Conservation (phyloP, 2,329 filamentous ascomycete genomes). For the Xylogone sp. region DNA sequence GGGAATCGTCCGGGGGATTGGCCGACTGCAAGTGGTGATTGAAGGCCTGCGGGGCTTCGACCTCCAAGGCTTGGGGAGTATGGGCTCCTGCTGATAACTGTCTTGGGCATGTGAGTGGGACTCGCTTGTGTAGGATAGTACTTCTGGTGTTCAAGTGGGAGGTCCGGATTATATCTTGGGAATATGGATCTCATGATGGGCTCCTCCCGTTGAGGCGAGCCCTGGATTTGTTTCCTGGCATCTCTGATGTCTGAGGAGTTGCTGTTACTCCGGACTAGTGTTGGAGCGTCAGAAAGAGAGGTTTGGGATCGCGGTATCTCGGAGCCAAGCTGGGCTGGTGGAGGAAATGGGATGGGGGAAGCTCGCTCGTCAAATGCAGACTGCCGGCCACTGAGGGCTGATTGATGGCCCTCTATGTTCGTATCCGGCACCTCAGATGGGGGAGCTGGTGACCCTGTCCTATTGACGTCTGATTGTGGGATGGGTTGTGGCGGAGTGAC, state of each 20-base stretch:
- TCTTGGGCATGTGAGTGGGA: conserved; percentile 59
- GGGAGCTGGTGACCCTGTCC: conserved; percentile 18
- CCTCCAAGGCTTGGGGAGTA: conserved; percentile 40
- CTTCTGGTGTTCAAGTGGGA: conserved; percentile 63
- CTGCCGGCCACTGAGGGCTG: conserved; percentile 15
- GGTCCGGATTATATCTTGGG: conserved; percentile 65
- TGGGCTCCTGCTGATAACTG: conserved; percentile 62
- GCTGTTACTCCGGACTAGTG: conserved; percentile 46
- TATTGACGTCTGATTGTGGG: conserved; percentile 16
- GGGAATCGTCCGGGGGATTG: conserved; percentile 22
- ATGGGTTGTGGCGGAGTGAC: conserved; percentile 17
- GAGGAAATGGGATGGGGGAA: conserved; percentile 18
- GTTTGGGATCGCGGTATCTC: conserved; percentile 41
- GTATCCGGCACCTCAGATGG: neutral
- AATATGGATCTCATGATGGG: conserved; percentile 67
- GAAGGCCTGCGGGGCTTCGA: conserved; percentile 21
- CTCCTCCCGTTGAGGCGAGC: conserved; percentile 23
- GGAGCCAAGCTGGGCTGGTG: conserved; percentile 19
- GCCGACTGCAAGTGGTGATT: conserved; percentile 22
- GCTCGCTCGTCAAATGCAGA: conserved; percentile 15
- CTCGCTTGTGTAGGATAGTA: conserved; percentile 67
- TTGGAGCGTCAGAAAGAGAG: conserved; percentile 47
- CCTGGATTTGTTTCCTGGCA: conserved; percentile 43
- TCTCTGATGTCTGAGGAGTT: conserved; percentile 52
- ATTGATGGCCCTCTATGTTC: conserved; percentile 11